phyloP scores from a whole-genome alignment of 2,329 filamentous ascomycete species.

The Talaromyces atroroseus region DNA sequence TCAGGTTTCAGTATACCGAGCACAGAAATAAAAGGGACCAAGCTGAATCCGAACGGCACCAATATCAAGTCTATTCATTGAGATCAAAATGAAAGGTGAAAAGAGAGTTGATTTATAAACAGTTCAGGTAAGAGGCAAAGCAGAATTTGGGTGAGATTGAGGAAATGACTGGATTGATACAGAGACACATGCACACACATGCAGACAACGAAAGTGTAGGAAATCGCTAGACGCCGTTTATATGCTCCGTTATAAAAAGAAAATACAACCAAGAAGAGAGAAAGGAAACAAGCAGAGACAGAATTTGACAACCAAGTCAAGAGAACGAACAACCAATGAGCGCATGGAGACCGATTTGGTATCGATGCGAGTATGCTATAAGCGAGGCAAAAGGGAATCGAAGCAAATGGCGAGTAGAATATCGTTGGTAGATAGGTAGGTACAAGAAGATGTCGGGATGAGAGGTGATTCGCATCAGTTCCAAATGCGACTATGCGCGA shows the following conservation, averaged over 20 bases:
- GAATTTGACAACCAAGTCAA: not conserved
- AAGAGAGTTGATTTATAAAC: not conserved
- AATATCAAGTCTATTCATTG: not conserved
- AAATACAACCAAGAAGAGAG: not conserved
- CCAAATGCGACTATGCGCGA: not conserved
- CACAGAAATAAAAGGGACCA: not conserved
- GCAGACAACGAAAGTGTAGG: not conserved
- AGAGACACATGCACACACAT: not conserved
- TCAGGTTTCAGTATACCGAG: too few relatives aligned
- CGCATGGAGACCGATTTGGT: too few relatives aligned
- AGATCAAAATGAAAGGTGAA: not conserved
- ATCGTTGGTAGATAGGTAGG: not conserved
- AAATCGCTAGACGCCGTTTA: conserved; percentile 10
- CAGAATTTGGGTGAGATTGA: not conserved
- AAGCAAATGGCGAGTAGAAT: not conserved
- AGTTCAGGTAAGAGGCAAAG: not conserved
- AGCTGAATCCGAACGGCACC: not conserved
- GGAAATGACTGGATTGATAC: not conserved
- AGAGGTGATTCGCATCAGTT: not conserved
- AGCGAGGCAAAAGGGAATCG: not conserved
- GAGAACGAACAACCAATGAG: not conserved
- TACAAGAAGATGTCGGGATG: conserved; percentile 4
- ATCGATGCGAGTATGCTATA: not conserved
- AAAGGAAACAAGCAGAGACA: not conserved
- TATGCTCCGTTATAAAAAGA: conserved; percentile 6